A percentile compares a stretch with the other conserved stretches of the same genome.
These are phyloP conservation scores for Xylaria grammica DNA, from an alignment of 495 filamentous ascomycete genomes.

Conservation along the genomic window DNA sequence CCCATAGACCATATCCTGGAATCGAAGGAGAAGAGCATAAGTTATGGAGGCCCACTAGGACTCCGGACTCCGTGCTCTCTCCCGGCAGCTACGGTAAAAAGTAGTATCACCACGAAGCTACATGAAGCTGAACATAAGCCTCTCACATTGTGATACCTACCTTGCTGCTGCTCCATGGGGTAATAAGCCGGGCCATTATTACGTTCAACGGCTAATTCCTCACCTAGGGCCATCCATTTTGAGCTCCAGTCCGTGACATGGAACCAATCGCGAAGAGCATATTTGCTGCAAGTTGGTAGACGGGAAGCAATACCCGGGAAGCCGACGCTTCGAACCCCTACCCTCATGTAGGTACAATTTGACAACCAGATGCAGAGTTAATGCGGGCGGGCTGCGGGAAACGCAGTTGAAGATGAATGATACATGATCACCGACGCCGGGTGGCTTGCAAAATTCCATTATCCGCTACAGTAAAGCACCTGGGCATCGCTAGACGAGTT, in stretches of 20 bases:
- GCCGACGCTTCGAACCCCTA: slow-evolving; percentile 6
- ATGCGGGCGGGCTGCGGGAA: neutral
- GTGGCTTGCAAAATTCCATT: slow-evolving; percentile 3
- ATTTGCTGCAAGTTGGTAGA: slow-evolving; percentile 4
- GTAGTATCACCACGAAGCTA: neutral
- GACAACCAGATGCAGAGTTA: neutral
- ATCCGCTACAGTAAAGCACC: neutral
- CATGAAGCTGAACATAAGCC: slow-evolving; percentile 12
- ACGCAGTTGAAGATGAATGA: neutral
- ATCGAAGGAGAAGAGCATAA: neutral
- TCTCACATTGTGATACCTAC: neutral
- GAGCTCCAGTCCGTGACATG: neutral
- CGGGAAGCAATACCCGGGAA: slow-evolving; percentile 9
- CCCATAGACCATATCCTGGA: neutral
- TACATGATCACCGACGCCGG: too few species aligned
- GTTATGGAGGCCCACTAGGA: neutral
- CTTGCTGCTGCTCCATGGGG: slow-evolving; percentile 4
- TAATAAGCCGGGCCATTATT: neutral
- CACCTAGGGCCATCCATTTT: neutral
- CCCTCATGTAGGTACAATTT: neutral
- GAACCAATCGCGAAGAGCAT: slow-evolving; percentile 1
- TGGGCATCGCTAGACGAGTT: slow-evolving; percentile 6
- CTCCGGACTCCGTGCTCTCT: neutral
- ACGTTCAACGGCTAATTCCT: neutral
- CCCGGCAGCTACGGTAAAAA: neutral